Base-by-base conservation (phyloP, 108 stramenopile species). In the Stephanodiscus minutulus region DNA sequence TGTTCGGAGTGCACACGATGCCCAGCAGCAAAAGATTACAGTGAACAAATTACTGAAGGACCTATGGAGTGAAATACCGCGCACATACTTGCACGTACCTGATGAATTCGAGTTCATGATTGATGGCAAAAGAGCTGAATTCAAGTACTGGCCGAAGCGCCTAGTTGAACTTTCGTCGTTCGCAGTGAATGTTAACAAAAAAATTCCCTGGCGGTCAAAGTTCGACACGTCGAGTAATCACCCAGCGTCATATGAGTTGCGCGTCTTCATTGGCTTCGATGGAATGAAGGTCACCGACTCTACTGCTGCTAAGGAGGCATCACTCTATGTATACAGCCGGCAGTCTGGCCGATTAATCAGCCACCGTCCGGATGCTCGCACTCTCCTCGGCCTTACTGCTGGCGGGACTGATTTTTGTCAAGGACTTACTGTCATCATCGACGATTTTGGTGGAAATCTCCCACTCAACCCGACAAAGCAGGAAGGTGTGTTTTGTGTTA, bases 401-500 rank as follows among this genome's bases (percentile, higher is more conserved):
- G 76, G 82, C 28, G 83, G 82, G 1, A 78, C 84, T 5, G 76
- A 87, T 15, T 89, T 69, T 57, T 63, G 68, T 28, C 88, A 89
- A 74, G 88, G 82, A 35, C 48, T 89, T 33, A 87, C 84, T 3
- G 61, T 89, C 25, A 74, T 89, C 53, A 53, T 89, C 13, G 88
- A 89, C 56, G 88, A 89, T 63, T 52, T 70, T 39, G 49, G 61
- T 36, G 81, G 82, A 7, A 68, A 72, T 1, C 43, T 89, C 1
- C 88, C 88, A 0, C 47, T 86, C 8, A 81, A 85, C 52, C 86
- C 88, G 12, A 89, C 86, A 60, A 89, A 89, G 49, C 86, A 89
- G 49, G 60, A n/a, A n/a, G n/a, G n/a, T n/a, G n/a, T n/a, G n/a
- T n/a, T n/a, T n/a, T n/a, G n/a, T n/a, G n/a, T n/a, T n/a, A n/a